phyloP scores from a whole-genome alignment of 1,139 yeast species.

The Meyerozyma sp. region DNA sequence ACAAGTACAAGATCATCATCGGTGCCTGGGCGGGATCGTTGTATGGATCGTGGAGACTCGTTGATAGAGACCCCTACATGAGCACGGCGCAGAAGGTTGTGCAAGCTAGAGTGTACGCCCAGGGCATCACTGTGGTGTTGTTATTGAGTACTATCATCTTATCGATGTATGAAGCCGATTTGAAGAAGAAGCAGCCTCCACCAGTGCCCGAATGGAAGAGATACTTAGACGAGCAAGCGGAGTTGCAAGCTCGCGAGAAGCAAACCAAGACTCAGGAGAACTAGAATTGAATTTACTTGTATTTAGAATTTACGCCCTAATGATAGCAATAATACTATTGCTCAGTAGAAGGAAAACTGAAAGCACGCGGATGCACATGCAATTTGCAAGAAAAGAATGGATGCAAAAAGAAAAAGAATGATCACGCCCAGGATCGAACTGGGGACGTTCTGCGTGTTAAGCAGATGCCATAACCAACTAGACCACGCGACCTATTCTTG shows the following conservation, averaged over 20 bases:
- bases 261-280: not conserved
- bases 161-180: conserved; percentile 57
- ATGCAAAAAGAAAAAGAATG: conserved; percentile 33
- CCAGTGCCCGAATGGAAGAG: conserved; percentile 39
- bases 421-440: conserved; percentile 99
- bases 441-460: conserved; percentile 99
- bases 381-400: too few species aligned
- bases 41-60: conserved; percentile 76
- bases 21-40: conserved; percentile 84
- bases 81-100: conserved; percentile 81
- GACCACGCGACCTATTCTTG: conserved; percentile 52
- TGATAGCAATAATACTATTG: too few species aligned
- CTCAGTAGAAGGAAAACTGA: too few species aligned
- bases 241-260: not conserved
- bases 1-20: conserved; percentile 73
- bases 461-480: conserved; percentile 99
- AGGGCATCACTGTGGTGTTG: conserved; percentile 65
- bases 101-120: conserved; percentile 94
- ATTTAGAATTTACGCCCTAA: not conserved
- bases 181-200: conserved; percentile 28
- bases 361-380: too few species aligned
- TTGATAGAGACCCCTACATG: conserved; percentile 73
- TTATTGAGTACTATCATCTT: conserved; percentile 61
- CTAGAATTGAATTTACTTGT: not conserved
- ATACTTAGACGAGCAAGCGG: conserved; percentile 1